These are phyloP conservation scores for Suillus alpinus DNA, from an alignment of 768 basidiomycete species.

Conservation along the genomic window DNA sequence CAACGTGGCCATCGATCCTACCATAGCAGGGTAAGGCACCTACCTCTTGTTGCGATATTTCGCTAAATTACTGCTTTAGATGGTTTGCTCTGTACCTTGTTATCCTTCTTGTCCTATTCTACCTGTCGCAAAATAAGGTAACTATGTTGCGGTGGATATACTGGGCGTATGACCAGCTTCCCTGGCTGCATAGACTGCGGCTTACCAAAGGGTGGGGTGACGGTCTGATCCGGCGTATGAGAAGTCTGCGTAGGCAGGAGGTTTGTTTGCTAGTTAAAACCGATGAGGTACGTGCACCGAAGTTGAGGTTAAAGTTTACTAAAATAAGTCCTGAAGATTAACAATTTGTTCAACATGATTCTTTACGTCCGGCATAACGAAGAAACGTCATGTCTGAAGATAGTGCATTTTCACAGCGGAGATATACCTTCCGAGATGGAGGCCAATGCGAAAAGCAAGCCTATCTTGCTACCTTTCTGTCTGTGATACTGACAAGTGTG, in stretches of 20 bases:
- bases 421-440: conserved; percentile 69
- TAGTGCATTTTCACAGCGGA: conserved; percentile 61
- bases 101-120: conserved; percentile 46
- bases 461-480: background rate
- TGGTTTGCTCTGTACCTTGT: conserved; percentile 65
- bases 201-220: conserved; percentile 41
- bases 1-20: conserved; percentile 56
- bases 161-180: conserved; percentile 64
- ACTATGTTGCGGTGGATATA: conserved; percentile 49
- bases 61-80: conserved; percentile 27
- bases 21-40: conserved; percentile 47
- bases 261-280: conserved; percentile 61
- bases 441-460: conserved; percentile 61
- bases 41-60: background rate
- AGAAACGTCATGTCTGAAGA: conserved; percentile 65
- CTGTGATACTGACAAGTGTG: background rate
- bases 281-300: conserved; percentile 51
- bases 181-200: conserved; percentile 40
- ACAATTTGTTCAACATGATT: conserved; percentile 60
- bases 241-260: conserved; percentile 45
- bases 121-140: conserved; percentile 52
- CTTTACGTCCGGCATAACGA: conserved; percentile 67
- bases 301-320: background rate
- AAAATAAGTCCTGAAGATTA: conserved; percentile 44
- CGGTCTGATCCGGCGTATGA: conserved; percentile 44